Base-by-base conservation (phyloP, 2,329 filamentous ascomycete genomes). In the Colletotrichum scovillei region DNA sequence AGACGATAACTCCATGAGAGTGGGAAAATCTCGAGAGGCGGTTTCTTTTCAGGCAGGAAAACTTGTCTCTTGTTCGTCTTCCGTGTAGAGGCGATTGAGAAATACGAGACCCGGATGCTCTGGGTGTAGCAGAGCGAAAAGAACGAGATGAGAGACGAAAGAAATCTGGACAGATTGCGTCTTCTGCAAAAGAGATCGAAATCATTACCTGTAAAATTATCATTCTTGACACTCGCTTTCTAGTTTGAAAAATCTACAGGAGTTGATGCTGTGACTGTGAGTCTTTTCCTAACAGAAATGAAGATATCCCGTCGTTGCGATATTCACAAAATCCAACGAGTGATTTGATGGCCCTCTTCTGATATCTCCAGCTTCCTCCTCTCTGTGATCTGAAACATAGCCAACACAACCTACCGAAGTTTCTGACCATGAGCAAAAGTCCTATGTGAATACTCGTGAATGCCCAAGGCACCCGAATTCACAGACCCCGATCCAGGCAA, bases 191-290 rank as follows among this genome's bases (percentile, higher is more conserved):
- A 16, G 46, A 63, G 52, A 67, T 63, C 72, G 62, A 59, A 53
- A 72, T 73, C 72, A 76, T 72, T 72, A 75, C 75, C 59, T 81
- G 78, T 80, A 71, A 70, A 55, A 81, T 74, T 75, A 77, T 55
- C 77, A 80, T 80, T 80, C 78, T 78, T 74, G 65, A 78, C 77
- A 71, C 75, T 80, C 75, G 62, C 75, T 79, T 72, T 60, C 46
- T 24, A 19, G n/a, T 57, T 4, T 58, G 14, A 30, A 16, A 7
- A 62, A 72, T 68, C 12, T 26, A 74, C 26, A 53, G 72, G 68
- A 67, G 68, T 74, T 72, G 67, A 35, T 74, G 60, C 57, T 49
- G 53, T 59, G 24, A 63, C 57, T 5, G n/a, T n/a, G 19, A 46
- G 9, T 14, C 22, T 28, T 26, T 26, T 26, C 26, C 26, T 26